phyloP scores from a whole-genome alignment of 2,329 filamentous ascomycete species.

The Camillea tinctor region DNA sequence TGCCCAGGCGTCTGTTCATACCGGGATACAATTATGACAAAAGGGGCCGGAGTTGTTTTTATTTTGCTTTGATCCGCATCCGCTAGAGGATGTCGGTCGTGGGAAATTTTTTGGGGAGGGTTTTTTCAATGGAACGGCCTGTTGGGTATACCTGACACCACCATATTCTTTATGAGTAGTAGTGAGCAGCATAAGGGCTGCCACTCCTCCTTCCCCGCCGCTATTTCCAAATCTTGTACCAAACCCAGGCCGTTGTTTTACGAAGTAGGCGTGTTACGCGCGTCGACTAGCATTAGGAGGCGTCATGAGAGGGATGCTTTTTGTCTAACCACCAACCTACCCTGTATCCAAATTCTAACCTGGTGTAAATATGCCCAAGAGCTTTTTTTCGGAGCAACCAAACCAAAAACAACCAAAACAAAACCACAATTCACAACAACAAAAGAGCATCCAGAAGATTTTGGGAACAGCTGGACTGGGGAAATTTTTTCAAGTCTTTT shows the following conservation, averaged over 20 bases:
- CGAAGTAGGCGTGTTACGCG: conserved; percentile 15
- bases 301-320: conserved; percentile 18
- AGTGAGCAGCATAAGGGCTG: conserved; percentile 5
- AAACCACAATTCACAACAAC: conserved; percentile 1
- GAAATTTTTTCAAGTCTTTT: neutral
- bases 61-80: conserved; percentile 30
- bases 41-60: conserved; percentile 27
- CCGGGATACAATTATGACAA: conserved; percentile 29
- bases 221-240: conserved; percentile 12
- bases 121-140: conserved; percentile 16
- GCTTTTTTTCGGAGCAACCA: conserved; percentile 3
- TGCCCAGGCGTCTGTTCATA: conserved; percentile 27
- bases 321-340: conserved; percentile 1
- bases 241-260: conserved; percentile 10
- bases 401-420: neutral
- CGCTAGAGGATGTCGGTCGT: conserved; percentile 20
- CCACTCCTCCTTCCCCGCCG: conserved; percentile 3
- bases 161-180: neutral
- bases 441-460: conserved; percentile 6
- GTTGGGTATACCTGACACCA: conserved; percentile 9
- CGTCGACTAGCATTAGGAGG: conserved; percentile 24
- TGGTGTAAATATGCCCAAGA: conserved; percentile 16
- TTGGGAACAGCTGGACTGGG: conserved; percentile 23
- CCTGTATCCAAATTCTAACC: conserved; percentile 22
- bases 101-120: conserved; percentile 19